phyloP scores from a whole-genome alignment of 148 eudicot species.

The Hydrangea macrophylla region DNA sequence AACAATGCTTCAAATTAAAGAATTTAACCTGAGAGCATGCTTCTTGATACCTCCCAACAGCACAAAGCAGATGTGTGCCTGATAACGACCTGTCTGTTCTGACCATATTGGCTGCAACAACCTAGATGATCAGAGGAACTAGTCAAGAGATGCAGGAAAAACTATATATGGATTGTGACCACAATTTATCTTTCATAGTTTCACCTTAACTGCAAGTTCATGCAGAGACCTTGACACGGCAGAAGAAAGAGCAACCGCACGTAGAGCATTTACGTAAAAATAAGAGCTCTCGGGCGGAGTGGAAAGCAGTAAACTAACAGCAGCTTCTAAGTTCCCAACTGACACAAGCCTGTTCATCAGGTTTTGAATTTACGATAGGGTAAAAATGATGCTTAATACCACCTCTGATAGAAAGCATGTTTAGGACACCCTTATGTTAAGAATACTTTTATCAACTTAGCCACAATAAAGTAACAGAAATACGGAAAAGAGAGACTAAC shows the following conservation, averaged over 20 bases:
- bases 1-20: constrained; percentile 2
- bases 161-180: background rate
- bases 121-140: constrained; percentile 38
- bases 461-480: background rate
- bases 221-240: constrained; percentile 88
- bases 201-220: constrained; percentile 97
- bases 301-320: constrained; percentile 93
- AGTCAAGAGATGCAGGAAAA: background rate
- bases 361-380: constrained; percentile 3
- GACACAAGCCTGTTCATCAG: constrained; percentile 68
- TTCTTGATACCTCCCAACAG: constrained; percentile 98
- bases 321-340: constrained; percentile 91
- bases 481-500: constrained; percentile 43
- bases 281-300: constrained; percentile 93
- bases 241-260: constrained; percentile 98
- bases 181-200: background rate
- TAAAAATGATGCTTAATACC: constrained; percentile 10
- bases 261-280: constrained; percentile 86
- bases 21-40: constrained; percentile 92
- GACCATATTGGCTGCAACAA: constrained; percentile 99
- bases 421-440: background rate
- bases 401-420: background rate
- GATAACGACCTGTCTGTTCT: constrained; percentile 90
- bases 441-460: background rate
- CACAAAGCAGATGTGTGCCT: constrained; percentile 96